phyloP scores from a whole-genome alignment of 306 rosid species.

The Ammopiptanthus mongolicus region DNA sequence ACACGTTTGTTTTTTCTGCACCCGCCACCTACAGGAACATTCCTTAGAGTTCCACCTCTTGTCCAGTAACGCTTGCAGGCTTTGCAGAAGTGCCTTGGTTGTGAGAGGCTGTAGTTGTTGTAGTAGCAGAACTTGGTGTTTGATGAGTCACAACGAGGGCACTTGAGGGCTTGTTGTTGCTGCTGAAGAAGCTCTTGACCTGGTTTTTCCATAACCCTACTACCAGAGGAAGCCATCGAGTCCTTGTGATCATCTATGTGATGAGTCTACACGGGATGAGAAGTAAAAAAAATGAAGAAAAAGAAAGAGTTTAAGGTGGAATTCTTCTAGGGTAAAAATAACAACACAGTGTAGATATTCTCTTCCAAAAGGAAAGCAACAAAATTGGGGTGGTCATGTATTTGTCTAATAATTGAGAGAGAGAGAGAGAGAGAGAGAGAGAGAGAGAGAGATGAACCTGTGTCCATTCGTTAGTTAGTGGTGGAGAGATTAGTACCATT shows the following conservation, averaged over 20 bases:
- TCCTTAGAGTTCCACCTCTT: constrained; percentile 84
- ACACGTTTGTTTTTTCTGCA: constrained; percentile 89
- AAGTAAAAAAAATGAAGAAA: neutral
- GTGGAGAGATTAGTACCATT: constrained; percentile 49
- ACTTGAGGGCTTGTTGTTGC: constrained; percentile 50
- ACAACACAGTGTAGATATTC: constrained; percentile 56
- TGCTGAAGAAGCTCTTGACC: constrained; percentile 51
- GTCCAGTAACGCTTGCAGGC: constrained; percentile 99
- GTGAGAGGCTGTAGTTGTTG: constrained; percentile 93
- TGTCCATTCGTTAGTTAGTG: constrained; percentile 67
- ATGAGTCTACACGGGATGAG: constrained; percentile 22
- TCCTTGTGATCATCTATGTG: constrained; percentile 49
- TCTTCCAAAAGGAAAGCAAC: constrained; percentile 86
- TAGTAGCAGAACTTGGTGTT: constrained; percentile 97
- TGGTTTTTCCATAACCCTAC: constrained; percentile 58
- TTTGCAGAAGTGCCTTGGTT: constrained; percentile 93
- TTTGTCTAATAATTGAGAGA: constrained; percentile 71
- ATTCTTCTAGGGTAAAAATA: constrained; percentile 60
- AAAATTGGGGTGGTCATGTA: constrained; percentile 67
- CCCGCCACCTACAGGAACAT: constrained; percentile 97
- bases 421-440: constrained; percentile 35
- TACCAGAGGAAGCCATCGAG: constrained; percentile 44
- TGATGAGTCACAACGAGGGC: constrained; percentile 94
- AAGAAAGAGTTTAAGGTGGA: constrained; percentile 28
- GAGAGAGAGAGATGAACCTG: constrained; percentile 44